Base-by-base conservation (phyloP, 305 asterid genomes). In the Fraxinus velutina region DNA sequence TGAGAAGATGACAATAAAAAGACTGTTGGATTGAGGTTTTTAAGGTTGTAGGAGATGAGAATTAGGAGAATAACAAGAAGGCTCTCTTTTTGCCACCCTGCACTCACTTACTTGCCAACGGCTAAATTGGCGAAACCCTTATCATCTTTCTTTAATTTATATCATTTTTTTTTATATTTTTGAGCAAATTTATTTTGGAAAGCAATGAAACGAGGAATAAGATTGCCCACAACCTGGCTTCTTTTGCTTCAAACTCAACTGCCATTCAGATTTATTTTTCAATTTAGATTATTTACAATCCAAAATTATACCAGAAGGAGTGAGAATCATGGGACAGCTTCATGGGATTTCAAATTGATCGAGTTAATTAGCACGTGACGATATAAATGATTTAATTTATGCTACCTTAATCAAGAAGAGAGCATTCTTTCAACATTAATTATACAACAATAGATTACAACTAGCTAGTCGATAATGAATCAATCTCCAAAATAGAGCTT, bases 1-100 rank as follows among this genome's bases (percentile, higher is more conserved):
- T 73, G 84, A 68, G 85, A 76, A 79, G 81, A 84, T 64, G 87
- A 83, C 27, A 55, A 74, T 76, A 83, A 57, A 85, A 80, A 88
- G 92, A 80, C 81, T 89, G 88, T 83, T 86, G 83, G 89, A 85
- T 86, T 76, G 83, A 55, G 90, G 80, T 78, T 87, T 88, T 86
- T 85, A 88, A 85, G 93, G 84, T 78, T 70, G 87, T 80, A 89
- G 90, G 86, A 92, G 94, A 91, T 92, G 80, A 86, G 93, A 90
- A 89, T 89, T 93, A 91, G 93, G 97, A 92, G 90, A 83, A 86
- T 87, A 75, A 87, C 83, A 86, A 85, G 88, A 85, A 87, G 88
- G 93, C 98, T 91, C 97, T 93, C 97, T 92, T 95, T 93, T 89
- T 92, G 95, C 97, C 93, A 85, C 87, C 81, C 72, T 75, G 84